Evolutionary conservation across 768 basidiomycete genomes (phyloP).

Genomic region (Xerocomellus chrysenteron): DNA sequence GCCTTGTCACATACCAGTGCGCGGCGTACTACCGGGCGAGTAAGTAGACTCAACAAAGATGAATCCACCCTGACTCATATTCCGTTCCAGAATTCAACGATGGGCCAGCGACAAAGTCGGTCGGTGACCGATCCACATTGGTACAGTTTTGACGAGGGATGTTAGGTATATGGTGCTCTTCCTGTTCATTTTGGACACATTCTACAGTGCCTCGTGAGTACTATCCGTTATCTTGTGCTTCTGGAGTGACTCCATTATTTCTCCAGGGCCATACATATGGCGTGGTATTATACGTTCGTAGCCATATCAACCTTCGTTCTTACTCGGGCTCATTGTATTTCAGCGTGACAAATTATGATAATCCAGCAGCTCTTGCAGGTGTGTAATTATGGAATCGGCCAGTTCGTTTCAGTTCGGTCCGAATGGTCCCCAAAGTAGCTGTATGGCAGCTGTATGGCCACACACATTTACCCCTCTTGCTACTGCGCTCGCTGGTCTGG

Average conservation of each 20-base stretch:
- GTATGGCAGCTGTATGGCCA: conserved; percentile 48
- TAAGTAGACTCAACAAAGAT: not conserved
- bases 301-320: too few species aligned
- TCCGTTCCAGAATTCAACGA: conserved; percentile 16
- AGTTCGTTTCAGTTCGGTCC: not conserved
- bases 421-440: conserved; percentile 31
- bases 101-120: conserved; percentile 6
- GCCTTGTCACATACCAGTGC: conserved; percentile 45
- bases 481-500: conserved; percentile 45
- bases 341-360: conserved; percentile 16
- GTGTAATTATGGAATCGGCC: not conserved
- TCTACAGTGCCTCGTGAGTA: conserved; percentile 20
- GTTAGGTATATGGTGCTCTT: conserved; percentile 19
- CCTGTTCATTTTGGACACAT: conserved; percentile 19
- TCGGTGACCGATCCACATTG: not conserved
- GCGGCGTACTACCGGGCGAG: conserved; percentile 34
- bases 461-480: conserved; percentile 51
- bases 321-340: not conserved
- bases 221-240: not conserved
- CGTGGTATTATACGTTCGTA: conserved; percentile 18
- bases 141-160: not conserved
- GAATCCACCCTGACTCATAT: not conserved
- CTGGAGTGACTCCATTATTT: not conserved
- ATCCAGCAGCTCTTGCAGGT: conserved; percentile 14
- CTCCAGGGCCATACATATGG: conserved; percentile 18